Conservation (phyloP, 108 stramenopile species). For the Nitzschia palea region DNA sequence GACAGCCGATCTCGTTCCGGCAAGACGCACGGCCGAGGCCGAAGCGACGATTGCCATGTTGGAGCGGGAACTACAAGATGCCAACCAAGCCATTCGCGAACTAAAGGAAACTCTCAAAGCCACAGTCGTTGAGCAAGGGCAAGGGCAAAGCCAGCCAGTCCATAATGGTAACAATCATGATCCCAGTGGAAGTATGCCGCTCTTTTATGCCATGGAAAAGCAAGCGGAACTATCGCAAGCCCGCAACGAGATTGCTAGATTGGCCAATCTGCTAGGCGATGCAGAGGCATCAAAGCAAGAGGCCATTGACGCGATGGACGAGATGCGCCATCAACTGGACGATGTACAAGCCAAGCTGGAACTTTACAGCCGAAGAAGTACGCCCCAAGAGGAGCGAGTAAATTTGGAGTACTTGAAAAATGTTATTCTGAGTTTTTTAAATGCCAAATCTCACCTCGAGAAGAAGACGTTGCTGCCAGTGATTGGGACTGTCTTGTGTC, state of each 20-base stretch:
- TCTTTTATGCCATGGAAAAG: conserved; percentile 89
- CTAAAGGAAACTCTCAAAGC: conserved; percentile 76
- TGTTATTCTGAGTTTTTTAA: conserved; percentile 80
- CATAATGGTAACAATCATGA: conserved; percentile 3
- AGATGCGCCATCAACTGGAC: conserved; percentile 68
- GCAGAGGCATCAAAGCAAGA: conserved; percentile 71
- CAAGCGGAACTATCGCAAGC: conserved; percentile 86
- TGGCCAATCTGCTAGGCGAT: conserved; percentile 77
- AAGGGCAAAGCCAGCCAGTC: background rate
- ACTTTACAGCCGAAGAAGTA: conserved; percentile 54
- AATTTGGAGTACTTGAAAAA: conserved; percentile 89
- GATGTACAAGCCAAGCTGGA: conserved; percentile 62
- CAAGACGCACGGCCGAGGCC: conserved; percentile 34
- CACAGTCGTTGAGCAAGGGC: conserved; percentile 44
- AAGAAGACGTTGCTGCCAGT: conserved; percentile 77
- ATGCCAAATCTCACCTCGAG: conserved; percentile 67
- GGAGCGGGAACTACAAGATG: conserved; percentile 73
- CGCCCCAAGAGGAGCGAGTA: conserved; percentile 39
- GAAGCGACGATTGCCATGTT: conserved; percentile 81
- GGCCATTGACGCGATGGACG: conserved; percentile 72
- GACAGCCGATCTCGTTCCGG: background rate
- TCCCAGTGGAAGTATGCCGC: conserved; percentile 49
- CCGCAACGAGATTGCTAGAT: conserved; percentile 77
- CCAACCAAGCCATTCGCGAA: conserved; percentile 76
- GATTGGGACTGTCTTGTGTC: conserved; percentile 76